A percentile compares a stretch with the other conserved stretches of the same genome.
Evolutionary conservation across 345 rosid species (phyloP).

Genomic region (Eucalyptus cloeziana): DNA sequence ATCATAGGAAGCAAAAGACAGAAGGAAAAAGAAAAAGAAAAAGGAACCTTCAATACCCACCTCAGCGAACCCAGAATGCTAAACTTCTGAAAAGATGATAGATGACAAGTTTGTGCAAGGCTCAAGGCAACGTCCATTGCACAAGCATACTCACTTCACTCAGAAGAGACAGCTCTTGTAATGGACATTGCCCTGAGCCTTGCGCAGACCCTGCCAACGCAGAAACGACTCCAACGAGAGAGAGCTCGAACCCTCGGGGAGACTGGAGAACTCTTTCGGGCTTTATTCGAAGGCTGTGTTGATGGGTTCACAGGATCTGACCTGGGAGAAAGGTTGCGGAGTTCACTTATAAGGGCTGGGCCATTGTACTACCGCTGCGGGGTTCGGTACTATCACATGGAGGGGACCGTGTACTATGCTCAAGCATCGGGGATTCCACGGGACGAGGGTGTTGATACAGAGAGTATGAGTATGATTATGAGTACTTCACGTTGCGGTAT

Average conservation of each 20-base stretch:
- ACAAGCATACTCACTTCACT: neutral
- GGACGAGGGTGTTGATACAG: neutral
- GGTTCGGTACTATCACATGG: neutral
- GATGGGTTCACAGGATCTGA: neutral
- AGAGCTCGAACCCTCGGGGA: neutral
- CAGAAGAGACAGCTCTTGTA: neutral
- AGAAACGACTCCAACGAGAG: neutral
- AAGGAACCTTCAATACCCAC: neutral
- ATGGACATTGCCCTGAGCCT: constrained; percentile 1
- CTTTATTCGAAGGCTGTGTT: neutral
- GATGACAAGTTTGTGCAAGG: neutral
- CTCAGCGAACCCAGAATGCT: neutral
- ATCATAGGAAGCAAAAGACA: neutral
- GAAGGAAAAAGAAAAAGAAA: neutral
- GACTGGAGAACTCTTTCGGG: neutral
- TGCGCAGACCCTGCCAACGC: neutral
- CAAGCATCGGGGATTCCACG: neutral
- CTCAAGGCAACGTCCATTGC: neutral
- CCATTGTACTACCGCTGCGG: neutral
- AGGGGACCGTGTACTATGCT: neutral
- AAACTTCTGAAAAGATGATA: neutral
- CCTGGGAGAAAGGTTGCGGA: neutral
- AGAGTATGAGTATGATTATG: neutral
- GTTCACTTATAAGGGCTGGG: neutral
- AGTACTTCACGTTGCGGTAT: neutral